These are phyloP conservation scores for Mortierella sp. DNA, from an alignment of 371 early-diverging fungal species.

Conservation along the genomic window DNA sequence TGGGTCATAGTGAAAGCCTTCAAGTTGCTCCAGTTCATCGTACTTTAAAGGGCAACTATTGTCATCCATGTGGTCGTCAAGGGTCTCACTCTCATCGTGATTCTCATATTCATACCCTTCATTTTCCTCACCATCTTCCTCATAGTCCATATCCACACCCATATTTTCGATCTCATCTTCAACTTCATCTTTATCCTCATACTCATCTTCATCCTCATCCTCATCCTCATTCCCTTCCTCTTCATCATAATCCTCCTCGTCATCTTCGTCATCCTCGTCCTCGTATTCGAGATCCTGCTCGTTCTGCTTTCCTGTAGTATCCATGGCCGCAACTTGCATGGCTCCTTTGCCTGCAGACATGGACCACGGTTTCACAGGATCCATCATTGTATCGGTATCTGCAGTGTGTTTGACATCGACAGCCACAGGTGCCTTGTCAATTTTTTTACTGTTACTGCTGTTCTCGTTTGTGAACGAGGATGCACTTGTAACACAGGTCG, in stretches of 20 bases:
- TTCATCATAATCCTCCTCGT: neutral
- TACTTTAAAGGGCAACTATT: neutral
- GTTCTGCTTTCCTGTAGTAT: neutral
- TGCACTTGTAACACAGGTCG: neutral
- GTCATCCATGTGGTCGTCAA: slow-evolving; percentile 7
- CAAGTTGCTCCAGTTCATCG: neutral
- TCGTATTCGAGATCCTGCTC: neutral
- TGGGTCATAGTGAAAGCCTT: neutral
- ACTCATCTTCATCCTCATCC: neutral
- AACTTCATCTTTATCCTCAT: slow-evolving; percentile 10
- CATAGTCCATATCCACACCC: neutral
- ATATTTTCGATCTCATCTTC: slow-evolving; percentile 10
- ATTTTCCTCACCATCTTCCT: neutral
- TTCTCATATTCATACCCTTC: slow-evolving; percentile 5
- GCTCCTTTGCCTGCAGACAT: neutral
- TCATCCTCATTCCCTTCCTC: neutral
- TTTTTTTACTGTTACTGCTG: neutral
- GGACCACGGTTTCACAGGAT: neutral
- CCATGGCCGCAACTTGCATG: slow-evolving; percentile 4
- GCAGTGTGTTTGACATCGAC: neutral
- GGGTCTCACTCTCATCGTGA: neutral
- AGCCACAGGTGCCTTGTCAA: neutral
- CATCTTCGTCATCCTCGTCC: neutral
- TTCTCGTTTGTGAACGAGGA: neutral
- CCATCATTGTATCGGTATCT: neutral